phyloP scores from a whole-genome alignment of 179 eudicot species.

The Vitellaria paradoxa region DNA sequence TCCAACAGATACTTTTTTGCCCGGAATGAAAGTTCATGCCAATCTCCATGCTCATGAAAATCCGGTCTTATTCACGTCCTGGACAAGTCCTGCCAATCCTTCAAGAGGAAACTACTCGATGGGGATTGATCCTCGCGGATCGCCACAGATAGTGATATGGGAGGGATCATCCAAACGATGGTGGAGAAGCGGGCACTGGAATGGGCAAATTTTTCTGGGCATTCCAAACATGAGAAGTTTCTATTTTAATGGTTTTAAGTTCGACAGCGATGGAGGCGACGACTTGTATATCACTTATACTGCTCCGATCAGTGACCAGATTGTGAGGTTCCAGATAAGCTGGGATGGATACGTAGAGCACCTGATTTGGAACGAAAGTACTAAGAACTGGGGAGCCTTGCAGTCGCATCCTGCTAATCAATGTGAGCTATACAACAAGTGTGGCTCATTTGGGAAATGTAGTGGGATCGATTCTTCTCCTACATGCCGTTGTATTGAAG shows the following conservation, averaged over 20 bases:
- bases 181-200: constrained; percentile 33
- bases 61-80: constrained; percentile 28
- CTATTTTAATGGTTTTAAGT: constrained; percentile 41
- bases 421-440: constrained; percentile 24
- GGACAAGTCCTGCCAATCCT: constrained; percentile 52
- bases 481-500: constrained; percentile 22
- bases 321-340: constrained; percentile 23
- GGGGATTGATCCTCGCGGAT: constrained; percentile 48
- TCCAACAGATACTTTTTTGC: constrained; percentile 59
- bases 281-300: constrained; percentile 35
- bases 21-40: constrained; percentile 38
- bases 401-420: constrained; percentile 13
- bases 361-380: constrained; percentile 16
- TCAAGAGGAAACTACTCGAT: constrained; percentile 41
- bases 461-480: not conserved
- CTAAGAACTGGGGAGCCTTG: constrained; percentile 13
- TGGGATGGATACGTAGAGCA: constrained; percentile 10
- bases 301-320: constrained; percentile 13
- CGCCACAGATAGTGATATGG: constrained; percentile 23
- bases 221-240: constrained; percentile 9
- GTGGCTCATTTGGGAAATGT: constrained; percentile 24
- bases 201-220: constrained; percentile 24
- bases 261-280: constrained; percentile 26
- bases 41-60: constrained; percentile 15
- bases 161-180: not conserved